These are phyloP conservation scores for Schrenkiella parvula DNA, from an alignment of 345 rosid genomes.

Conservation along the genomic window DNA sequence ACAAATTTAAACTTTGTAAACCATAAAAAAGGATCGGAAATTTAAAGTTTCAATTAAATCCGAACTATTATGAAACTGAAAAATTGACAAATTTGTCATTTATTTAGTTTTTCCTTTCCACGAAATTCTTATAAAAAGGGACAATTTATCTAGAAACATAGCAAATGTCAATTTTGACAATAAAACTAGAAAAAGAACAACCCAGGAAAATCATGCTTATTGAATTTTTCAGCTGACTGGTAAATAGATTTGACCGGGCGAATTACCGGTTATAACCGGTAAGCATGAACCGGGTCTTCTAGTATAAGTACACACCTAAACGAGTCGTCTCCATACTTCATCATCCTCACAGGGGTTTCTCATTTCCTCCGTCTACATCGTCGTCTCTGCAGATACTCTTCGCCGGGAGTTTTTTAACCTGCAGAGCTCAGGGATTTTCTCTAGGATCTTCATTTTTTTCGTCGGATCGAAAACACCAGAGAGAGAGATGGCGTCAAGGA, in stretches of 20 bases:
- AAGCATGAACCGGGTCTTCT: neutral
- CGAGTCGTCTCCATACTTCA: conserved; percentile 3
- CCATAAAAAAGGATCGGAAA: no score
- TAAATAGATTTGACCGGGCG: neutral
- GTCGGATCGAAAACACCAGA: neutral
- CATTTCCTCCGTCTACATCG: neutral
- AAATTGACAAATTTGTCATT: no score
- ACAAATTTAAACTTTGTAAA: no score
- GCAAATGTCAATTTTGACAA: conserved; percentile 29
- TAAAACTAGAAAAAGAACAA: neutral
- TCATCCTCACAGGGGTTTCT: neutral
- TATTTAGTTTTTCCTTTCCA: no score
- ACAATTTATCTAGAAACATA: conserved; percentile 11
- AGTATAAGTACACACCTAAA: conserved; percentile 11
- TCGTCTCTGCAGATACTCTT: conserved; percentile 26
- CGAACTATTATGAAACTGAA: no score
- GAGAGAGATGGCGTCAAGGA: conserved; percentile 23
- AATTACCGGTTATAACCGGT: conserved; percentile 26
- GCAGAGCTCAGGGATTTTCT: neutral
- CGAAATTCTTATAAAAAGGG: neutral
- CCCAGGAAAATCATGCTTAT: conserved; percentile 2
- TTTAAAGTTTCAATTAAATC: no score
- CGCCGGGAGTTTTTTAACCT: neutral
- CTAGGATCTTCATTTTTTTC: neutral
- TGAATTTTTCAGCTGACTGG: neutral